Conservation (phyloP, 1,139 yeast genomes). For the Scheffersomyces parashehatae region DNA sequence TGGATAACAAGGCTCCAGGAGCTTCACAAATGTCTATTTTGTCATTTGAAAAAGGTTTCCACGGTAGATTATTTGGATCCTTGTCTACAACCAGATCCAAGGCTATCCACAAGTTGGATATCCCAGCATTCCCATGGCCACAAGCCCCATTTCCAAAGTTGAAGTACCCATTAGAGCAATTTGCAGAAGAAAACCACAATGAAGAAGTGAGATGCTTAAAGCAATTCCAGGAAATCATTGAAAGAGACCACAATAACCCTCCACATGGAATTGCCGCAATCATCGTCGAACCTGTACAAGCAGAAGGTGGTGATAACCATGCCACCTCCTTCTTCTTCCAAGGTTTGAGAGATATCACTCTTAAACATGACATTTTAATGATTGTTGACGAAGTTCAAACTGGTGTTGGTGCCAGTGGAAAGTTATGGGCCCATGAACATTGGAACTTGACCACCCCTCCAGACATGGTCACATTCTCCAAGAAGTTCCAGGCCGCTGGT, state of each 20-base stretch:
- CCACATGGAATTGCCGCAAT: constrained; percentile 59
- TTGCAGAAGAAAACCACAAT: constrained; percentile 49
- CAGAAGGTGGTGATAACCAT: constrained; percentile 78
- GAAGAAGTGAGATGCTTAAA: constrained; percentile 66
- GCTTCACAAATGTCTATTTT: constrained; percentile 66
- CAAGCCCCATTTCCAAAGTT: constrained; percentile 69
- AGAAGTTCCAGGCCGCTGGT: constrained; percentile 80
- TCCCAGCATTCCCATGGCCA: constrained; percentile 80
- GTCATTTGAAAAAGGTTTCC: constrained; percentile 72
- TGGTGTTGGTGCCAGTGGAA: constrained; percentile 74
- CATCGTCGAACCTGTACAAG: constrained; percentile 72
- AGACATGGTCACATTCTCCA: constrained; percentile 74
- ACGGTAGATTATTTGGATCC: constrained; percentile 74
- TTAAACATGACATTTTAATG: constrained; percentile 58
- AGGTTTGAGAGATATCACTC: constrained; percentile 61
- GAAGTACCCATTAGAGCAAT: constrained; percentile 62
- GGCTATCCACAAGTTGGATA: constrained; percentile 72
- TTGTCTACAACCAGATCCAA: constrained; percentile 73
- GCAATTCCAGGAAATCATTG: constrained; percentile 54
- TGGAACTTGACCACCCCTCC: constrained; percentile 65
- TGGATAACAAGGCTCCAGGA: constrained; percentile 69
- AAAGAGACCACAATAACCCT: constrained; percentile 5
- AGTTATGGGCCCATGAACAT: constrained; percentile 74
- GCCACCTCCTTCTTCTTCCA: constrained; percentile 63
- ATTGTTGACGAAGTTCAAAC: constrained; percentile 77